phyloP scores from a whole-genome alignment of 1,284 basidiomycete genomes.

The Lentinus polychrous region DNA sequence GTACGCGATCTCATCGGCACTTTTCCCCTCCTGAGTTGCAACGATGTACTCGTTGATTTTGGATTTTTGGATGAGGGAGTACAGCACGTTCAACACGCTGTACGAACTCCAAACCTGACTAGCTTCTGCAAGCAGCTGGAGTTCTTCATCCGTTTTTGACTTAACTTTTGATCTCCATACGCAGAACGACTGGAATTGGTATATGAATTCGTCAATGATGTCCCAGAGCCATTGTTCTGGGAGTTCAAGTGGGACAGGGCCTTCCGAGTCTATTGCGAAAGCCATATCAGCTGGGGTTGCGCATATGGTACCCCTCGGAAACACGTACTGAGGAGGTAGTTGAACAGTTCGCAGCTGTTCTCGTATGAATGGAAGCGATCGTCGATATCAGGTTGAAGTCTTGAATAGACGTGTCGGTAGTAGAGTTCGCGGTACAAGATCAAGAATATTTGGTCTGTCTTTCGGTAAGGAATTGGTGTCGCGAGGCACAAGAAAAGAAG shows the following conservation, averaged over 20 bases:
- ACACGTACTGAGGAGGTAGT: slow-evolving; percentile 76
- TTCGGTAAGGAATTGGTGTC: neutral
- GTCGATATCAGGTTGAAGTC: slow-evolving; percentile 90
- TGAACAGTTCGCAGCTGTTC: slow-evolving; percentile 98
- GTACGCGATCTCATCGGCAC: slow-evolving; percentile 76
- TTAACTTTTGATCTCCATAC: slow-evolving; percentile 85
- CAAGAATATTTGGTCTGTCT: slow-evolving; percentile 84
- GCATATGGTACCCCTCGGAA: no score
- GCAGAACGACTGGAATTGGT: slow-evolving; percentile 96
- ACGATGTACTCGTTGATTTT: slow-evolving; percentile 90
- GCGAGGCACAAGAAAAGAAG: neutral
- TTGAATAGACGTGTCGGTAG: slow-evolving; percentile 93
- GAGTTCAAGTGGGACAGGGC: slow-evolving; percentile 85
- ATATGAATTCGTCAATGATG: slow-evolving; percentile 99
- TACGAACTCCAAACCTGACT: slow-evolving; percentile 94
- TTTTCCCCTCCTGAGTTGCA: slow-evolving; percentile 77
- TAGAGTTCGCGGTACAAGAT: slow-evolving; percentile 95
- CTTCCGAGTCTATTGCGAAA: slow-evolving; percentile 70
- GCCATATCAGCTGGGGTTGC: neutral
- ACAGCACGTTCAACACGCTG: slow-evolving; percentile 95
- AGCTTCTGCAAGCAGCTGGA: slow-evolving; percentile 73
- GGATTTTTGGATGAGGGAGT: slow-evolving; percentile 96
- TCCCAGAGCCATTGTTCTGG: slow-evolving; percentile 99
- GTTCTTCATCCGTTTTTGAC: slow-evolving; percentile 86
- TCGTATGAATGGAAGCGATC: slow-evolving; percentile 99